Evolutionary conservation across 2,329 filamentous ascomycete species (phyloP), one percentile per base, ranked within the genome.

Genomic region (Ceratocystis variospora): DNA sequence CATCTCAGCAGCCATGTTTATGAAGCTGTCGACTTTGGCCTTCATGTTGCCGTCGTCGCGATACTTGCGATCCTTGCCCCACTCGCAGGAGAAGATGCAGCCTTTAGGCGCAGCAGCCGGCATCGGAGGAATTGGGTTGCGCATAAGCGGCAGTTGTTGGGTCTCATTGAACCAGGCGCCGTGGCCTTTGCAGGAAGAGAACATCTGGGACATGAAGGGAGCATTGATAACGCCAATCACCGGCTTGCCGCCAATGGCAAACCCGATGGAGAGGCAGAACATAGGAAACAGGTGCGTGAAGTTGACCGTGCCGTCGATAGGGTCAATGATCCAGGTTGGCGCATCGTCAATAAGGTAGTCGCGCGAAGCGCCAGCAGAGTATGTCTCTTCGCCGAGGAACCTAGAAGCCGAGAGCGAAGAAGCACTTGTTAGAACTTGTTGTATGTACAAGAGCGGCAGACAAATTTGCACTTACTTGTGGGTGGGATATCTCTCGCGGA

Each of bases 201-300:
- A 91, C 46, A 86, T 79, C 70, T 89, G 86, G 71, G 81, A 77
- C 15, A 88, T 77, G 69, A 90, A 84, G 0, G 88, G 88, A 0
- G 87, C 87, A 71, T 87, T 83, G 71, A 91, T 86, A 59, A 90
- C 81, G 22, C 88, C 88, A 63, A 91, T 82, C 1, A 86, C 74
- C 2, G 88, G 86, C 33, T 77, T 74, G 5, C 81, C 79, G 19
- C 80, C 74, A 65, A 88, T 72, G 28, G 87, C 78, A 71, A 91
- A 85, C 62, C 80, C 87, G 71, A 91, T 90, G 45, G 86, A 89
- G 55, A 91, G 85, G 74, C 88, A 91, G 76, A 89, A 90, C 85
- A 90, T 89, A 67, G 87, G 87, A 72, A 89, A 90, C 5, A 89
- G 80, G 73, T 91, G 88, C 37, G 87, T 89, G 76, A 88, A 91